These are phyloP conservation scores for Pseudogymnoascus sp. DNA, from an alignment of 2,329 filamentous ascomycete genomes.

Conservation along the genomic window DNA sequence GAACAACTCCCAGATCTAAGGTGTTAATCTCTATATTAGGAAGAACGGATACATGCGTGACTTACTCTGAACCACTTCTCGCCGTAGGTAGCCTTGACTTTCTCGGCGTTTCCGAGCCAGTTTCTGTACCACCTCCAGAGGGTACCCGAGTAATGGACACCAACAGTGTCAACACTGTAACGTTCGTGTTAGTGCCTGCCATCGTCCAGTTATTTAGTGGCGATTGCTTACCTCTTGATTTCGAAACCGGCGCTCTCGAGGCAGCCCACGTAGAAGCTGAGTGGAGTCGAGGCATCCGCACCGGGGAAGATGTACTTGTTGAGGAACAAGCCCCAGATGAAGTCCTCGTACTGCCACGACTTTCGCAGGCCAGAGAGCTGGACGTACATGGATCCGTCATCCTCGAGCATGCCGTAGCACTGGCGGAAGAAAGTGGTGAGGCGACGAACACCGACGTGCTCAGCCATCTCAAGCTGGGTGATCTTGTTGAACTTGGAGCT, in stretches of 20 bases:
- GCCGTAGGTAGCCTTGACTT: constrained; percentile 62
- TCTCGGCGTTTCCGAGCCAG: constrained; percentile 62
- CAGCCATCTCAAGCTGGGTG: constrained; percentile 64
- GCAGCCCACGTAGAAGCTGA: constrained; percentile 57
- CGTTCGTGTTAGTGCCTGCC: not conserved
- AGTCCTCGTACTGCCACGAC: constrained; percentile 64
- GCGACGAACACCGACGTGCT: constrained; percentile 63
- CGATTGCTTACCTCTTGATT: constrained; percentile 41
- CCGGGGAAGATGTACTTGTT: constrained; percentile 70
- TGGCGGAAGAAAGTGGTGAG: constrained; percentile 54
- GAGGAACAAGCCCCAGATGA: constrained; percentile 67
- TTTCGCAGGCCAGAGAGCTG: constrained; percentile 63
- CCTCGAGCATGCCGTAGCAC: constrained; percentile 61
- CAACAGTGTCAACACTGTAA: constrained; percentile 17
- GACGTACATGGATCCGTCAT: constrained; percentile 62
- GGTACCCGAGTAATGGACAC: constrained; percentile 55
- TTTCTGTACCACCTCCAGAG: constrained; percentile 67
- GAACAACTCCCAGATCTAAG: constrained; percentile 84
- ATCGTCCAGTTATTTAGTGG: constrained; percentile 19
- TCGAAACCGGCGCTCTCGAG: constrained; percentile 61
- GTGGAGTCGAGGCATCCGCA: constrained; percentile 59
- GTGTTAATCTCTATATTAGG: not conserved
- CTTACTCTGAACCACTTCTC: constrained; percentile 58
- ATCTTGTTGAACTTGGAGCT: constrained; percentile 58
- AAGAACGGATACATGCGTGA: constrained; percentile 14